Conservation (phyloP, 2,329 filamentous ascomycete genomes). For the Penicillium digitatum region DNA sequence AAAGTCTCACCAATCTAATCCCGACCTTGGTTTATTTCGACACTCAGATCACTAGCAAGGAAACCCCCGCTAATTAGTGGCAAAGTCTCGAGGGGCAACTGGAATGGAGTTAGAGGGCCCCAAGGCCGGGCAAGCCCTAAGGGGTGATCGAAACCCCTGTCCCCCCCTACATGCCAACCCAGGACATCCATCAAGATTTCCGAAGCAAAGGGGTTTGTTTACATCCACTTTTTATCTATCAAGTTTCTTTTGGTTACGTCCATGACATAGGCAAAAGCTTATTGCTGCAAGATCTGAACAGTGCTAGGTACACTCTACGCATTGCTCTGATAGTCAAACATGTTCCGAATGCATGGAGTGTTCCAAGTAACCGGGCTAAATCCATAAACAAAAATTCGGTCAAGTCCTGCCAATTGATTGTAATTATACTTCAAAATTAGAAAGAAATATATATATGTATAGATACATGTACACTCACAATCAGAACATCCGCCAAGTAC, state of each 20-base stretch:
- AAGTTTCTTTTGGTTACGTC: background rate
- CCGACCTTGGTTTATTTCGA: no score
- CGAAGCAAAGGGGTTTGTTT: background rate
- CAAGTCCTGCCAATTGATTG: no score
- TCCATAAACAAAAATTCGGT: no score
- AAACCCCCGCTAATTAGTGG: background rate
- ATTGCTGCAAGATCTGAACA: background rate
- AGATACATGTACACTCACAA: background rate
- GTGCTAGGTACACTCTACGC: background rate
- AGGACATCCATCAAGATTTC: background rate
- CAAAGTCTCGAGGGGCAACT: background rate
- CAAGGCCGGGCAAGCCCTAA: background rate
- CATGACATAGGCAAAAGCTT: background rate
- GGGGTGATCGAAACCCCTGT: background rate
- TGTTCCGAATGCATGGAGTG: background rate
- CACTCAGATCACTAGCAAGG: background rate
- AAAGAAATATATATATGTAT: no score
- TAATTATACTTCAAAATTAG: no score
- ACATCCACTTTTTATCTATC: background rate
- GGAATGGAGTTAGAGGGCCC: no score
- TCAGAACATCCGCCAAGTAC: constrained; percentile 37
- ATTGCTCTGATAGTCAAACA: background rate
- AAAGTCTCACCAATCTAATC: no score
- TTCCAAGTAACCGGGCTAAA: background rate
- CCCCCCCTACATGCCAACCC: background rate